Evolutionary conservation across 1,284 basidiomycete genomes (phyloP).

Genomic region (Trametes hirsuta): DNA sequence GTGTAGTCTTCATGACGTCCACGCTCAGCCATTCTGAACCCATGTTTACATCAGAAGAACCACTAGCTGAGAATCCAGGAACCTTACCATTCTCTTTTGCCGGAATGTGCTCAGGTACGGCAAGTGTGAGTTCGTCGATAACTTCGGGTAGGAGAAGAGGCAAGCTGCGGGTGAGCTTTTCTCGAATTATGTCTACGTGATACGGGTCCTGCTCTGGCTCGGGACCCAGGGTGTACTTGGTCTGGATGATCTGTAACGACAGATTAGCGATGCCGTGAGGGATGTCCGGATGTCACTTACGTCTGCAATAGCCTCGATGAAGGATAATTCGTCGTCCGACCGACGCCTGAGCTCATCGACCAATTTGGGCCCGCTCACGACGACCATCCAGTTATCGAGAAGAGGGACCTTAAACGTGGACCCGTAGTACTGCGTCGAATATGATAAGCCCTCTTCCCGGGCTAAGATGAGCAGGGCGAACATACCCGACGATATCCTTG

Average conservation of each 20-base stretch:
- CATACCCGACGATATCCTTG: conserved; percentile 30
- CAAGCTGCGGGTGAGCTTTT: conserved; percentile 37
- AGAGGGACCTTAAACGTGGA: conserved; percentile 45
- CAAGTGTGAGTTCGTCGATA: conserved; percentile 35
- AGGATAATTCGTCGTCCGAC: conserved; percentile 43
- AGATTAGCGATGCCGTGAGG: neutral
- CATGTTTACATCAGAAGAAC: neutral
- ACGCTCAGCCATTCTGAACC: conserved; percentile 29
- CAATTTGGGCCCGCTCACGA: conserved; percentile 38
- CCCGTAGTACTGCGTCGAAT: conserved; percentile 35
- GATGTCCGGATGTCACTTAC: too few species aligned
- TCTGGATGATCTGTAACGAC: conserved; percentile 25
- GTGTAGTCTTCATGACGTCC: conserved; percentile 16
- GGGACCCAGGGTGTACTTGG: conserved; percentile 33
- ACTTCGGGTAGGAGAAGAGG: conserved; percentile 31
- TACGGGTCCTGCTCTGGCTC: conserved; percentile 31
- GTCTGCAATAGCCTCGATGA: conserved; percentile 31
- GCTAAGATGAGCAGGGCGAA: neutral
- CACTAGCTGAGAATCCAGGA: neutral
- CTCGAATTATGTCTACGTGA: conserved; percentile 29
- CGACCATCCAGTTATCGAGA: conserved; percentile 42
- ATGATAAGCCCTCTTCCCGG: neutral
- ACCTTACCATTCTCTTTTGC: conserved; percentile 13
- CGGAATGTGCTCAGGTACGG: conserved; percentile 35
- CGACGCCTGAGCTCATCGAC: conserved; percentile 46